Evolutionary conservation across 306 rosid genomes (phyloP), one percentile per base, ranked within the genome.

Genomic region (Ammopiptanthus mongolicus): DNA sequence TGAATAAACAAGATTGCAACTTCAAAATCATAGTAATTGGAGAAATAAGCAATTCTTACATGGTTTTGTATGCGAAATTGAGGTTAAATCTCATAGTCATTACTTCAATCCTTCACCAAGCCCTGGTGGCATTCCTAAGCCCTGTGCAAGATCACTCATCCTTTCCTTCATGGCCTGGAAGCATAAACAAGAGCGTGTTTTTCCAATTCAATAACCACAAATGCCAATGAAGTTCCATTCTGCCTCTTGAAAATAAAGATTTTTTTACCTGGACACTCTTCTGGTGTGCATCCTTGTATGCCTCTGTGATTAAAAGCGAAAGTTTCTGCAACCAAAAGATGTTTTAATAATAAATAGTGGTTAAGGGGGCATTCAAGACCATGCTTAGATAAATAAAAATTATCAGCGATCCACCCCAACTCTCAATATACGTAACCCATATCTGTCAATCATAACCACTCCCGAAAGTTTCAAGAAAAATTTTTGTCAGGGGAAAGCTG

Each of bases 271-370:
- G 82, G 28, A 89, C 96, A 69, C 96, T 89, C 84, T 93, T 93
- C 86, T 89, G 88, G 62, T 90, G 89, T 55, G 98, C 98, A 65
- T 93, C 93, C 69, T 83, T 85, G 84, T 93, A 91, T 58, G 98
- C 98, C 75, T 93, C 98, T 0, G 93, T 87, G 65, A 91, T 77
- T 83, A 91, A 78, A 83, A 87, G 89, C 10, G 95, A 87, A 17
- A 93, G 82, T 85, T 93, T 88, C 92, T 92, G 91, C 87, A 79
- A 55, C 8, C 10, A 28, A 55, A 79, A 75, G 58, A 73, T 50
- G 23, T 11, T 17, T 37, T 48, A 1, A 68, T 46, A 23, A 14
- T 19, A 46, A 25, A 23, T 25, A 14, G 11, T 9, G 29, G 42
- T 46, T 21, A 52, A 7, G 15, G 41, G 7, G 31, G 14, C 36